These are phyloP conservation scores for Pseudocercospora eumusae DNA, from an alignment of 2,329 filamentous ascomycete genomes.

Conservation along the genomic window DNA sequence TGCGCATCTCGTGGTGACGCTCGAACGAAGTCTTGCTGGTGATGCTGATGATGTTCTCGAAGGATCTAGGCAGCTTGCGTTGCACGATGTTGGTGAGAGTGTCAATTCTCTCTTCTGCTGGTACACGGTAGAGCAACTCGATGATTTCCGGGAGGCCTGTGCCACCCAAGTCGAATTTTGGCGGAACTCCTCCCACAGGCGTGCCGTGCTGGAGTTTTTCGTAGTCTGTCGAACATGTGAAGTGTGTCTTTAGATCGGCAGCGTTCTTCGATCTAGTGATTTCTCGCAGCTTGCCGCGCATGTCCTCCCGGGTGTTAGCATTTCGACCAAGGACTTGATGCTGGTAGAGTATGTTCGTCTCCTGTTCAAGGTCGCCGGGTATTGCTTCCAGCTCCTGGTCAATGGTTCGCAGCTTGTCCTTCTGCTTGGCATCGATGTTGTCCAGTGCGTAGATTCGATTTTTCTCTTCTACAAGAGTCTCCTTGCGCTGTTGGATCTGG, in stretches of 20 bases:
- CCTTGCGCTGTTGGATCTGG: neutral
- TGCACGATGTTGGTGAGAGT: neutral
- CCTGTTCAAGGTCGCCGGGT: neutral
- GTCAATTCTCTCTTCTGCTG: slow-evolving; percentile 7
- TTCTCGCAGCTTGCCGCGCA: slow-evolving; percentile 16
- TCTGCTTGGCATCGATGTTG: neutral
- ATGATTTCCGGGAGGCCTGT: slow-evolving; percentile 29
- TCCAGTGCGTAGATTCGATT: neutral
- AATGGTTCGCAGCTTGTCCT: neutral
- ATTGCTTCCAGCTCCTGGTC: neutral
- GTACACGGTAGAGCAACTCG: slow-evolving; percentile 18
- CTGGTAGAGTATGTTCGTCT: slow-evolving; percentile 10
- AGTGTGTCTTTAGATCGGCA: slow-evolving; percentile 24
- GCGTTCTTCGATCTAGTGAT: slow-evolving; percentile 15
- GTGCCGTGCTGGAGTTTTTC: slow-evolving; percentile 22
- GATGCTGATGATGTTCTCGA: slow-evolving; percentile 12
- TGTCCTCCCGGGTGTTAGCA: neutral
- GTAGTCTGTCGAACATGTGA: slow-evolving; percentile 28
- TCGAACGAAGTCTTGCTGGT: slow-evolving; percentile 13
- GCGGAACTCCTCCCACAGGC: slow-evolving; percentile 14
- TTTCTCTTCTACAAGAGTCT: neutral
- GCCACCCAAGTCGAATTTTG: slow-evolving; percentile 21
- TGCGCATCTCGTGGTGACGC: slow-evolving; percentile 9
- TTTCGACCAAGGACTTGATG: slow-evolving; percentile 15
- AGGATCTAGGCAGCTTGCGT: slow-evolving; percentile 6